Evolutionary conservation across 1,284 basidiomycete species (phyloP).

Genomic region (Ceratobasidium theobromae): DNA sequence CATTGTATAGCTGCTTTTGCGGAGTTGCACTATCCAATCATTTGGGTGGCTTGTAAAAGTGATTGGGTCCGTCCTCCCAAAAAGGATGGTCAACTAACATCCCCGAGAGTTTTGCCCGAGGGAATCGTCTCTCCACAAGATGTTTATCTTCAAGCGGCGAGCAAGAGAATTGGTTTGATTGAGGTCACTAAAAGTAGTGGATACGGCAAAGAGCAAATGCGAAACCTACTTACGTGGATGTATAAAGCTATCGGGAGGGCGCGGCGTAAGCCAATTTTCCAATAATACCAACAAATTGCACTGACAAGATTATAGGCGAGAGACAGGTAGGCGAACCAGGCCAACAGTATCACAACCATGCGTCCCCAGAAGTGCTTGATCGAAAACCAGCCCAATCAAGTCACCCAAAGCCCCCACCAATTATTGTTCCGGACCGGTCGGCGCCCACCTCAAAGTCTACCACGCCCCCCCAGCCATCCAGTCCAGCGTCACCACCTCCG

Average conservation of each 20-base stretch:
- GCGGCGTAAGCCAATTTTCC: slow-evolving; percentile 44
- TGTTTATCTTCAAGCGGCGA: slow-evolving; percentile 52
- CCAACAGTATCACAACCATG: slow-evolving; percentile 39
- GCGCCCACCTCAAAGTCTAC: background rate
- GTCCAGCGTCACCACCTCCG: slow-evolving; percentile 18
- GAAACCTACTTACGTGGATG: slow-evolving; percentile 64
- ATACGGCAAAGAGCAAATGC: slow-evolving; percentile 60
- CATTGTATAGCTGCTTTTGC: slow-evolving; percentile 55
- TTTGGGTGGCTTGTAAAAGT: slow-evolving; percentile 73
- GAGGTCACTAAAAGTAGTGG: slow-evolving; percentile 58
- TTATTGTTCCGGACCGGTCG: background rate
- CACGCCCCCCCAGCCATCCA: background rate
- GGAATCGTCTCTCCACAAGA: slow-evolving; percentile 57
- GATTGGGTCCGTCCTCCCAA: slow-evolving; percentile 46
- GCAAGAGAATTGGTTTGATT: slow-evolving; percentile 65
- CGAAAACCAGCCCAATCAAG: background rate
- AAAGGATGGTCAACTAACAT: background rate
- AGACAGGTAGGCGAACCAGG: slow-evolving; percentile 44
- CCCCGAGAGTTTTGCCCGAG: slow-evolving; percentile 42
- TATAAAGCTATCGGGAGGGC: slow-evolving; percentile 61
- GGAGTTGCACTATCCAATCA: slow-evolving; percentile 55
- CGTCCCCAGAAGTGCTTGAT: slow-evolving; percentile 26
- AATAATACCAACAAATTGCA: slow-evolving; percentile 29
- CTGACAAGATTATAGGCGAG: slow-evolving; percentile 39
- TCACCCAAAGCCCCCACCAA: background rate